Evolutionary conservation across 2,329 filamentous ascomycete species (phyloP).

Genomic region (Microdochium bolleyi): DNA sequence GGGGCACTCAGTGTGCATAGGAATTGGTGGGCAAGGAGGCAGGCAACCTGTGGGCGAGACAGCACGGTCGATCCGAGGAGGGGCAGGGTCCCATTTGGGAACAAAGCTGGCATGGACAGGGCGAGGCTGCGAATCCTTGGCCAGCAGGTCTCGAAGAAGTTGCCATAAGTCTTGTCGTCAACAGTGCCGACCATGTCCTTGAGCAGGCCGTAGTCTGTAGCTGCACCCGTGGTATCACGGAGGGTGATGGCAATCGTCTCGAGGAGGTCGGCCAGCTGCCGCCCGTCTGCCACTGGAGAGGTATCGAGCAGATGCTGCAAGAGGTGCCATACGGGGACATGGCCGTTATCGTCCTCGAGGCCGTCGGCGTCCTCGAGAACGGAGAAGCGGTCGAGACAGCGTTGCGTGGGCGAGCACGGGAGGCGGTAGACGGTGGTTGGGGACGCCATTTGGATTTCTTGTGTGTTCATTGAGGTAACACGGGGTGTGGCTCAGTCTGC

Average conservation of each 20-base stretch:
- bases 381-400: slow-evolving; percentile 21
- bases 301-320: slow-evolving; percentile 12
- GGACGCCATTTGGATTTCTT: neutral
- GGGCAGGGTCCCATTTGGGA: slow-evolving; percentile 5
- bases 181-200: slow-evolving; percentile 1
- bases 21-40: slow-evolving; percentile 22
- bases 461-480: neutral
- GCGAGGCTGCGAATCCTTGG: slow-evolving; percentile 13
- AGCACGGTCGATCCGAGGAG: slow-evolving; percentile 7
- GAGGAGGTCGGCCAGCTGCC: slow-evolving; percentile 14
- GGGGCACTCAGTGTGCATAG: slow-evolving; percentile 14
- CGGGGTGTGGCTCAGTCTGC: too few relatives aligned
- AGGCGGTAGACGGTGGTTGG: neutral
- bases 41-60: slow-evolving; percentile 16
- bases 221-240: slow-evolving; percentile 7
- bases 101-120: slow-evolving; percentile 10
- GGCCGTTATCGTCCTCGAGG: slow-evolving; percentile 12
- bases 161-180: neutral
- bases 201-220: slow-evolving; percentile 14
- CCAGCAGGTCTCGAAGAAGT: slow-evolving; percentile 11
- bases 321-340: slow-evolving; percentile 16
- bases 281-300: slow-evolving; percentile 1
- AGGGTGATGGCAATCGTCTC: slow-evolving; percentile 17
- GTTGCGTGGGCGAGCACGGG: slow-evolving; percentile 4
- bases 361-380: slow-evolving; percentile 9